phyloP scores from a whole-genome alignment of 495 filamentous ascomycete species.

The Tetracladium marchalianum region DNA sequence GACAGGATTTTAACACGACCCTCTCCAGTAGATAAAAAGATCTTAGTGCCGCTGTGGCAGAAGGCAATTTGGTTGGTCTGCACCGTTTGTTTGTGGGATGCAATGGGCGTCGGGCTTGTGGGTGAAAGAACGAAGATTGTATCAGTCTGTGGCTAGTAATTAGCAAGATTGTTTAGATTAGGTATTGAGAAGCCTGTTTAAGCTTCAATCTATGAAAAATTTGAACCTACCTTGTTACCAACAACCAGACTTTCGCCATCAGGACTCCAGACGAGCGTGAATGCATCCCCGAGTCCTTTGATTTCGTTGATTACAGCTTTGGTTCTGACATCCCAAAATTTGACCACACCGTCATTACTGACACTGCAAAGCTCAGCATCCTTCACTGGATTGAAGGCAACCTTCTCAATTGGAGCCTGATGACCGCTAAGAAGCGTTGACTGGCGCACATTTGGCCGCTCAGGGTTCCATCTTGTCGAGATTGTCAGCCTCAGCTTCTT shows the following conservation, averaged over 20 bases:
- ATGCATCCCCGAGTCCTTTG: conserved; percentile 72
- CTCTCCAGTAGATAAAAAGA: conserved; percentile 77
- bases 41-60: conserved; percentile 58
- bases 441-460: conserved; percentile 67
- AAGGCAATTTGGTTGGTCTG: conserved; percentile 81
- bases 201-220: conserved; percentile 12
- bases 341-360: conserved; percentile 73
- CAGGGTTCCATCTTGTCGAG: conserved; percentile 65
- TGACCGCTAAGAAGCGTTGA: conserved; percentile 84
- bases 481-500: conserved; percentile 5
- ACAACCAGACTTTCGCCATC: conserved; percentile 74
- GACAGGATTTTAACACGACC: conserved; percentile 73
- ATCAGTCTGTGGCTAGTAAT: conserved; percentile 44
- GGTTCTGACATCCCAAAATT: conserved; percentile 87
- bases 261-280: conserved; percentile 80
- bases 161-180: background rate
- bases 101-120: conserved; percentile 38
- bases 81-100: conserved; percentile 56
- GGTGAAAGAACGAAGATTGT: conserved; percentile 56
- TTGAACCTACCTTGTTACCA: conserved; percentile 62
- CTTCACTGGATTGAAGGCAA: conserved; percentile 80
- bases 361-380: conserved; percentile 85
- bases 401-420: conserved; percentile 65
- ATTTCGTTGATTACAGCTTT: conserved; percentile 70
- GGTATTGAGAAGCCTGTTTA: background rate